phyloP scores from a whole-genome alignment of 371 early-diverging fungal species.

The Rhizopus sp. region DNA sequence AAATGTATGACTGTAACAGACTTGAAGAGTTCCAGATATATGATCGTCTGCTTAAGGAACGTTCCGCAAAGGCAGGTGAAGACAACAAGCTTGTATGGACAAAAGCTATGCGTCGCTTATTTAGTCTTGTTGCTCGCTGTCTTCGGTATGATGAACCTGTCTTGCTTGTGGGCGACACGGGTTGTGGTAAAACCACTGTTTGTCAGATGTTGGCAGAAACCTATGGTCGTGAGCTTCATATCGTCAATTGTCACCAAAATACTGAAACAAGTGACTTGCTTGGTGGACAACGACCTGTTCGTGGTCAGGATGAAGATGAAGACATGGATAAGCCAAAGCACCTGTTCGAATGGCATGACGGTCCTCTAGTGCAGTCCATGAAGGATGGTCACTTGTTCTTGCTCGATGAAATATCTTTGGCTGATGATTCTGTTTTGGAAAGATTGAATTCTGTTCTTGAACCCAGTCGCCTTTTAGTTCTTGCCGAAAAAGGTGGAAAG shows the following conservation, averaged over 20 bases:
- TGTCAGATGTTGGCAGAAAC: conserved; percentile 89
- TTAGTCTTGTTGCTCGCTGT: conserved; percentile 85
- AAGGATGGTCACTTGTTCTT: conserved; percentile 93
- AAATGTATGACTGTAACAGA: conserved; percentile 60
- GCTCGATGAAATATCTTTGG: conserved; percentile 99
- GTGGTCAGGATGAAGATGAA: conserved; percentile 57
- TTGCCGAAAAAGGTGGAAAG: conserved; percentile 92
- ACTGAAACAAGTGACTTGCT: conserved; percentile 98
- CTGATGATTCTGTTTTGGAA: conserved; percentile 99
- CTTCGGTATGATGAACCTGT: conserved; percentile 92
- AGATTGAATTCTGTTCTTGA: conserved; percentile 98
- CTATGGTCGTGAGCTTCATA: conserved; percentile 69
- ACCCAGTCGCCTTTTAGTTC: conserved; percentile 83
- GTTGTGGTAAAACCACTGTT: conserved; percentile 99
- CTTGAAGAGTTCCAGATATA: conserved; percentile 60
- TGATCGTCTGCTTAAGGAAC: conserved; percentile 29
- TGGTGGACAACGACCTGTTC: conserved; percentile 95
- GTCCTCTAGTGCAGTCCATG: conserved; percentile 95
- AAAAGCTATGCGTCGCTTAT: conserved; percentile 90
- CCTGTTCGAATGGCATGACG: conserved; percentile 96
- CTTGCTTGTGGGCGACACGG: conserved; percentile 98
- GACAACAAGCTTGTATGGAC: conserved; percentile 88
- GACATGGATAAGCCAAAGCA: conserved; percentile 37
- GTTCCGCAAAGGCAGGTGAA: conserved; percentile 23
- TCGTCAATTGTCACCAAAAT: conserved; percentile 98